Evolutionary conservation across 1,284 basidiomycete species (phyloP).

Genomic region (Fomitiporia mediterranea): DNA sequence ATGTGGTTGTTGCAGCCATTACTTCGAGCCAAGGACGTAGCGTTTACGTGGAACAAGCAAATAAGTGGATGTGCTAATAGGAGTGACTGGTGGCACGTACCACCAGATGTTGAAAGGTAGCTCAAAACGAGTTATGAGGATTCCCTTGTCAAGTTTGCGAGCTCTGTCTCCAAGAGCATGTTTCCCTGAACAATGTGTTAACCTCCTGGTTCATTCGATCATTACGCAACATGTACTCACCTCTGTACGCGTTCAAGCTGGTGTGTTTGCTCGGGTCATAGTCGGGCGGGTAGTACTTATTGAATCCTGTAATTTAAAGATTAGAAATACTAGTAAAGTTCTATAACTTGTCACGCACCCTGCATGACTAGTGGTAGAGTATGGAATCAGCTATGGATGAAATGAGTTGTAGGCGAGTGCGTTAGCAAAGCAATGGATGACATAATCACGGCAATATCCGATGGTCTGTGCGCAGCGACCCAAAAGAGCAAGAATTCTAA

Average conservation of each 20-base stretch:
- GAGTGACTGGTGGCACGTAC: slow-evolving; percentile 40
- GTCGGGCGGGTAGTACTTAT: slow-evolving; percentile 94
- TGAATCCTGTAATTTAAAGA: slow-evolving; percentile 52
- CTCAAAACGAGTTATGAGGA: slow-evolving; percentile 90
- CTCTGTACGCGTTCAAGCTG: slow-evolving; percentile 79
- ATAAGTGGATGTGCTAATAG: neutral
- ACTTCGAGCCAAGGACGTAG: slow-evolving; percentile 34
- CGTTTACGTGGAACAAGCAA: neutral
- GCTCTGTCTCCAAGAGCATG: slow-evolving; percentile 93
- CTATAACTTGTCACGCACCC: neutral
- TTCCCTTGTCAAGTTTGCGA: slow-evolving; percentile 88
- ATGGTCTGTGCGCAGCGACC: slow-evolving; percentile 10
- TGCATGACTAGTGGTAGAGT: neutral
- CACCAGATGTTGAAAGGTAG: slow-evolving; percentile 99
- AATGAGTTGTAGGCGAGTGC: neutral
- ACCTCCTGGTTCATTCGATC: slow-evolving; percentile 23
- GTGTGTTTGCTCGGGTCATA: slow-evolving; percentile 79
- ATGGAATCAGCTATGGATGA: neutral
- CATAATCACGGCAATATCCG: neutral
- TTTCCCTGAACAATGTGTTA: slow-evolving; percentile 61
- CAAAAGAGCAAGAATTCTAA: slow-evolving; percentile 21
- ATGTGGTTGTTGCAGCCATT: slow-evolving; percentile 92
- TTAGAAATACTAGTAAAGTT: slow-evolving; percentile 13
- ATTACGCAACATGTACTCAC: slow-evolving; percentile 31
- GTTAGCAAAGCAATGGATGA: neutral